phyloP scores from a whole-genome alignment of 768 basidiomycete genomes.

The Clitopilus hobsonii region DNA sequence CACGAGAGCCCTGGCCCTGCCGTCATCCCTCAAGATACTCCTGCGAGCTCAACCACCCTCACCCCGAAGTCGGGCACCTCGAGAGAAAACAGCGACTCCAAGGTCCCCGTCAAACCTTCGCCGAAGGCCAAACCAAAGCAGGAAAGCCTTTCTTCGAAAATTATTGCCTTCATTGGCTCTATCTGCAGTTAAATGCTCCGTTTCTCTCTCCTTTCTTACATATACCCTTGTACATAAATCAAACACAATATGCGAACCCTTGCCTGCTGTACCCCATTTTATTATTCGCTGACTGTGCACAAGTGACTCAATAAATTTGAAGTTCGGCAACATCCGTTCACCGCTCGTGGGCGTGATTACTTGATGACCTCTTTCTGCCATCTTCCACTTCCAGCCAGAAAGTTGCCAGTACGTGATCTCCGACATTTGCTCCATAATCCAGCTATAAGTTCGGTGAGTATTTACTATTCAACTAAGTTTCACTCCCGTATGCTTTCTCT shows the following conservation, averaged over 20 bases:
- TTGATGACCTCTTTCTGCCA: no score
- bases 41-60: not conserved
- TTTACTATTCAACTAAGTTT: no score
- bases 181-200: not conserved
- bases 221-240: no score
- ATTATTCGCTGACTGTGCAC: not conserved
- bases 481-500: no score
- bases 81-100: not conserved
- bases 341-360: no score
- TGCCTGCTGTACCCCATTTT: no score
- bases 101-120: not conserved
- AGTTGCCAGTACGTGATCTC: not conserved
- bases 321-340: not conserved
- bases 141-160: not conserved
- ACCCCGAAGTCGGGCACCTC: not conserved
- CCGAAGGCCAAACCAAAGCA: not conserved
- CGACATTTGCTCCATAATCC: no score
- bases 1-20: constrained; percentile 6
- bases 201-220: not conserved
- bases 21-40: not conserved
- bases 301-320: not conserved
- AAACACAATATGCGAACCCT: no score
- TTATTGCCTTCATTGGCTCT: not conserved
- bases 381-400: not conserved
- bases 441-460: no score